phyloP scores from a whole-genome alignment of 2,329 filamentous ascomycete genomes.

The Fusarium sp. region DNA sequence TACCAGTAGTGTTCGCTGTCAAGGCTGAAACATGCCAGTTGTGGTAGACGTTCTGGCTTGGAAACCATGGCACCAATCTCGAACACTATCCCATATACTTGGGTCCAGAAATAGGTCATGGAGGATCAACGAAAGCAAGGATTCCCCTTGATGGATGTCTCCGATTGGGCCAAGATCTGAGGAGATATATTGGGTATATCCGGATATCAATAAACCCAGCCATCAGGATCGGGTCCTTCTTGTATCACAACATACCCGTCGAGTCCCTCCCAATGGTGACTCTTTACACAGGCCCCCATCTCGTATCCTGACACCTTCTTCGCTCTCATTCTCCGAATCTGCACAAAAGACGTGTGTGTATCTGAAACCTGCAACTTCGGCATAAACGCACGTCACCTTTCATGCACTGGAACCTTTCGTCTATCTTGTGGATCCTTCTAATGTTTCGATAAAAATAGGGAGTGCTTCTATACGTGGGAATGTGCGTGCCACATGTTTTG shows the following conservation, averaged over 20 bases:
- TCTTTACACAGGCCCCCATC: background rate
- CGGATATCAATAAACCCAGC: background rate
- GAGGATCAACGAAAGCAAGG: background rate
- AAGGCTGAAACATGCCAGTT: background rate
- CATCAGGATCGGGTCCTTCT: background rate
- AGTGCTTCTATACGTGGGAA: background rate
- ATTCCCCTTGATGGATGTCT: background rate
- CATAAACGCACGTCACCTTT: background rate
- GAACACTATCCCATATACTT: background rate
- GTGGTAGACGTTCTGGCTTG: background rate
- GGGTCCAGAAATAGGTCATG: background rate
- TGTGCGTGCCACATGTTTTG: background rate
- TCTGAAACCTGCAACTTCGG: background rate
- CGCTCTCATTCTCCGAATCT: background rate
- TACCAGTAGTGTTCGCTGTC: background rate
- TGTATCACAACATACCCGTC: background rate
- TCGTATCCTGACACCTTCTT: background rate
- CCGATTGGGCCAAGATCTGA: background rate
- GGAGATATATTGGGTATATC: background rate
- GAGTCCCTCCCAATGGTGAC: background rate
- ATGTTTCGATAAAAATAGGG: background rate
- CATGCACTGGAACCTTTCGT: background rate
- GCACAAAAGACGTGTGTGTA: background rate
- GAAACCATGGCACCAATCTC: background rate
- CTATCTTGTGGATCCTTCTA: background rate